These are phyloP conservation scores for Trametes pubescens DNA, from an alignment of 1,284 basidiomycete species.

Conservation along the genomic window DNA sequence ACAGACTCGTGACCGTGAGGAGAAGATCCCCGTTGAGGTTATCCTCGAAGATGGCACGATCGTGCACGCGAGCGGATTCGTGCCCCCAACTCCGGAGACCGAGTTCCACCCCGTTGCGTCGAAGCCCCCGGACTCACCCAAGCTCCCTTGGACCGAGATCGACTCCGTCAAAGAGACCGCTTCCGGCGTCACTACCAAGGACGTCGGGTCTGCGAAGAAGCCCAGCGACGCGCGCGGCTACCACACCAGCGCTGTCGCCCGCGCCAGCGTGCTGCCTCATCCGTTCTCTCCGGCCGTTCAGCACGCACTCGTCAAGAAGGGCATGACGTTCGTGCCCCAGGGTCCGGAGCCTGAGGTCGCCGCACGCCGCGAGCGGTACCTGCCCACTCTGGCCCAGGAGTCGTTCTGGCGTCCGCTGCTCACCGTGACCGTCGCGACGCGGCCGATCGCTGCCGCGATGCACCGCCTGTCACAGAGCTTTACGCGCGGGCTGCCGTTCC, in stretches of 20 bases:
- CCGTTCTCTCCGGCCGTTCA: background rate
- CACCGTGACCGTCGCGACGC: slow-evolving; percentile 51
- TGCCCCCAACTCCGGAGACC: slow-evolving; percentile 44
- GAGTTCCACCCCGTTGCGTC: slow-evolving; percentile 42
- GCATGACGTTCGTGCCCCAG: background rate
- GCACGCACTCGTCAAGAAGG: background rate
- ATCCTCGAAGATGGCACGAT: slow-evolving; percentile 40
- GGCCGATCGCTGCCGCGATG: slow-evolving; percentile 51
- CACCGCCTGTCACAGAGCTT: slow-evolving; percentile 45
- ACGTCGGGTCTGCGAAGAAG: slow-evolving; percentile 16
- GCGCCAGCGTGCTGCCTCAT: background rate
- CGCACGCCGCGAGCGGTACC: slow-evolving; percentile 37
- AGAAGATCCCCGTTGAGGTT: slow-evolving; percentile 48
- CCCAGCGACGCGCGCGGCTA: slow-evolving; percentile 29
- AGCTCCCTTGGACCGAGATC: slow-evolving; percentile 36
- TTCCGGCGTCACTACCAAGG: background rate
- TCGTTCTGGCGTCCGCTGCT: slow-evolving; percentile 55
- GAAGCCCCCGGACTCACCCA: slow-evolving; percentile 34
- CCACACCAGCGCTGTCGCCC: slow-evolving; percentile 35
- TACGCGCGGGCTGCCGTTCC: slow-evolving; percentile 48
- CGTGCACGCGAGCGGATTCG: slow-evolving; percentile 44
- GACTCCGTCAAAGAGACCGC: slow-evolving; percentile 11
- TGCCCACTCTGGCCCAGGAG: slow-evolving; percentile 38
- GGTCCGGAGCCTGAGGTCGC: background rate
- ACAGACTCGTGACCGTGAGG: slow-evolving; percentile 40